Conservation (phyloP, 78 protist species). For the Bigelowiella natans region DNA sequence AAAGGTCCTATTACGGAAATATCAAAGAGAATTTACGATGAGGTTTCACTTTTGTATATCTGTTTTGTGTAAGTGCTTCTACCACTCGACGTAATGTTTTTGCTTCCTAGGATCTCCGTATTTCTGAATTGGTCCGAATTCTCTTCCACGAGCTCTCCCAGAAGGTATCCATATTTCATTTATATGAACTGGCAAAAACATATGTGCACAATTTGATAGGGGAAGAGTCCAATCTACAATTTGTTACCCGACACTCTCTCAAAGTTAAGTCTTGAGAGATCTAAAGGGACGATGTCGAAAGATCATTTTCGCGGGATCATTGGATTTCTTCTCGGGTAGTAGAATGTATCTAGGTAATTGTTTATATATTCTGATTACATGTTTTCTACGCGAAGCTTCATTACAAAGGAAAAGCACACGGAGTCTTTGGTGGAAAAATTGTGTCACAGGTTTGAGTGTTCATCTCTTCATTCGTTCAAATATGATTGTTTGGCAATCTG, state of each 20-base stretch:
- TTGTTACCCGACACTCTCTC: neutral
- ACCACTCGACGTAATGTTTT: neutral
- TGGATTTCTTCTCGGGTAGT: neutral
- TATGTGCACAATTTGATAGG: neutral
- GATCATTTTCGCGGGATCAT: neutral
- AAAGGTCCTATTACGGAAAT: neutral
- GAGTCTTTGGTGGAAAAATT: neutral
- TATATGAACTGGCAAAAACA: neutral
- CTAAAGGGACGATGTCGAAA: neutral
- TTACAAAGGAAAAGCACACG: neutral
- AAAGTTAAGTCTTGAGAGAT: too few relatives aligned
- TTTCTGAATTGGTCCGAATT: neutral
- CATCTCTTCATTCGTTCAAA: too few relatives aligned
- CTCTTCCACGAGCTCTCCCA: neutral
- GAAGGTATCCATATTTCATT: neutral
- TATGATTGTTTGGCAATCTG: too few relatives aligned
- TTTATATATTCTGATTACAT: neutral
- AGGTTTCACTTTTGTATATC: neutral
- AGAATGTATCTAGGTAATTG: neutral
- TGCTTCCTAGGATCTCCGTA: neutral
- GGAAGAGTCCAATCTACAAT: neutral
- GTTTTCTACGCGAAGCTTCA: neutral
- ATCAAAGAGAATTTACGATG: neutral
- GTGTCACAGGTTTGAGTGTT: neutral
- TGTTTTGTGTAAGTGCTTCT: neutral